Conservation (phyloP, 2,329 filamentous ascomycete genomes). For the Phialemoniopsis sp. region DNA sequence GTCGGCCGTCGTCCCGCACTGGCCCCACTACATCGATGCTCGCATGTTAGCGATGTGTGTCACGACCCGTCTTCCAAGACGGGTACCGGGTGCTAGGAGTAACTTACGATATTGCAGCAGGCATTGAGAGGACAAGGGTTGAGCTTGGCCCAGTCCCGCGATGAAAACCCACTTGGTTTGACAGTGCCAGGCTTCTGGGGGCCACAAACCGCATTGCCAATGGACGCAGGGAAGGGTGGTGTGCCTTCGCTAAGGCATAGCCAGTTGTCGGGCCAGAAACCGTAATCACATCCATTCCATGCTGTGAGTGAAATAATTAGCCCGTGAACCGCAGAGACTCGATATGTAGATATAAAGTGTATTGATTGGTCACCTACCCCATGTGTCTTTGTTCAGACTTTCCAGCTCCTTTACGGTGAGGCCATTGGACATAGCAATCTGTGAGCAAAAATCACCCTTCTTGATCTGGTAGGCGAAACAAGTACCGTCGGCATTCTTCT, state of each 20-base stretch:
- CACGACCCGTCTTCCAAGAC: background rate
- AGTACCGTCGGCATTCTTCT: too few species aligned
- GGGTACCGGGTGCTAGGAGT: background rate
- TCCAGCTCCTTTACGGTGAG: conserved; percentile 6
- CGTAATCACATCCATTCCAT: conserved; percentile 26
- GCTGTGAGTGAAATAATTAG: background rate
- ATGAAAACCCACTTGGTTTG: conserved; percentile 15
- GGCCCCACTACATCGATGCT: too few species aligned
- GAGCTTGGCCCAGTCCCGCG: conserved; percentile 10
- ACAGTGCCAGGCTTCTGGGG: conserved; percentile 22
- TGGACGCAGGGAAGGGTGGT: conserved; percentile 24
- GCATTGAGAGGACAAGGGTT: conserved; percentile 23
- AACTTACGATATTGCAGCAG: conserved; percentile 19
- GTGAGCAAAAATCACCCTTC: too few species aligned
- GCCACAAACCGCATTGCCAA: conserved; percentile 25
- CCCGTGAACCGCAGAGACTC: too few species aligned
- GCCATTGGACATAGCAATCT: conserved; percentile 1
- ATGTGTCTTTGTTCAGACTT: conserved; percentile 28
- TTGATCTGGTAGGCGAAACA: too few species aligned
- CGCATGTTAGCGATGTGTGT: background rate
- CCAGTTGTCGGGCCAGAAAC: conserved; percentile 15
- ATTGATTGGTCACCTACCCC: conserved; percentile 14
- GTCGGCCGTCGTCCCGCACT: conserved; percentile 37
- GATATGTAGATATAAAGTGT: too few species aligned
- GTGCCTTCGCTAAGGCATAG: conserved; percentile 28